These are phyloP conservation scores for Lactuca saligna DNA, from an alignment of 129 eudicot genomes.

Conservation along the genomic window DNA sequence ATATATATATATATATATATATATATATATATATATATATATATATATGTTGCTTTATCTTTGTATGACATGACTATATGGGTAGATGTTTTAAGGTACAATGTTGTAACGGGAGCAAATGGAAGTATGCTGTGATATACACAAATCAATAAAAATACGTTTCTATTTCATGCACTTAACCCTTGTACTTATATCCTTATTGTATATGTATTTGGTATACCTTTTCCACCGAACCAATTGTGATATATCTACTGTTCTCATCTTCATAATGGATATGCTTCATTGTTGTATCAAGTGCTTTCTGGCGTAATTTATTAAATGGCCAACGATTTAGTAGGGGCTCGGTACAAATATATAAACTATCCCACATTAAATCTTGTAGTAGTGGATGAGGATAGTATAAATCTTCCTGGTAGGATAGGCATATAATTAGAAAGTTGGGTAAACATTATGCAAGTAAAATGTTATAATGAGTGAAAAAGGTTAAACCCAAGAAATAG, in stretches of 20 bases:
- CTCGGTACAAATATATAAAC: slow-evolving; percentile 34
- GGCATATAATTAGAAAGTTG: not conserved
- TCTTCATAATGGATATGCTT: slow-evolving; percentile 63
- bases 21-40: too few species aligned
- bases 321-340: slow-evolving; percentile 41
- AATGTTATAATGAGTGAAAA: not conserved
- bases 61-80: not conserved
- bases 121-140: too few species aligned
- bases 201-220: slow-evolving; percentile 16
- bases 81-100: too few species aligned
- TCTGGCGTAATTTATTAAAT: slow-evolving; percentile 31
- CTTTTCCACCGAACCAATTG: slow-evolving; percentile 80
- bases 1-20: too few species aligned
- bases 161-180: not conserved
- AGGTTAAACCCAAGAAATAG: not conserved
- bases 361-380: slow-evolving; percentile 48
- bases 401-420: slow-evolving; percentile 32
- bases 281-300: slow-evolving; percentile 40
- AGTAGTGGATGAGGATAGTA: slow-evolving; percentile 41
- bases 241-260: slow-evolving; percentile 69
- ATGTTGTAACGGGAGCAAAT: not conserved
- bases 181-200: not conserved
- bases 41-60: not conserved
- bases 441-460: not conserved
- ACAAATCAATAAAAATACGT: too few species aligned